A percentile compares a stretch with the other conserved stretches of the same genome.
Evolutionary conservation across 306 rosid species (phyloP).

Genomic region (Malus orientalis): DNA sequence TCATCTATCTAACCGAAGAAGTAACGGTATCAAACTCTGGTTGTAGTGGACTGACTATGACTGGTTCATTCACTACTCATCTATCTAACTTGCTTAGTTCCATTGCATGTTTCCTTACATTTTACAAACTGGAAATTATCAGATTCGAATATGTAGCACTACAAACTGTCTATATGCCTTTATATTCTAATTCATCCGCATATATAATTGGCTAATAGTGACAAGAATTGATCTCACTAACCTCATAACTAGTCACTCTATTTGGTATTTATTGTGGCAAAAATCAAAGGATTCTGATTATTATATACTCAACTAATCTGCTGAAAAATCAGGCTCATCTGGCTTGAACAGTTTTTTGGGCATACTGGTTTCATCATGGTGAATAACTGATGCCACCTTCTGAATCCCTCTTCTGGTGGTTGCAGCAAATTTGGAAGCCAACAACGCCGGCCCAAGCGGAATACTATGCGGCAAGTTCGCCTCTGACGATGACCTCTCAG

Average conservation of each 20-base stretch:
- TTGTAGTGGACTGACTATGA: neutral
- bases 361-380: constrained; percentile 41
- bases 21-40: neutral
- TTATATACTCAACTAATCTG: constrained; percentile 7
- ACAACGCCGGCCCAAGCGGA: constrained; percentile 41
- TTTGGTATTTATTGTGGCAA: neutral
- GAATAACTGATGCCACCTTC: constrained; percentile 25
- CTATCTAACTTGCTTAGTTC: neutral
- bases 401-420: constrained; percentile 50
- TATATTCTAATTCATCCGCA: too few species aligned
- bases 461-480: constrained; percentile 9
- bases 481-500: neutral
- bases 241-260: neutral
- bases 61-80: neutral
- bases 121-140: neutral
- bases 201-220: too few species aligned
- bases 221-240: too few species aligned
- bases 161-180: neutral
- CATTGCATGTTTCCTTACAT: neutral
- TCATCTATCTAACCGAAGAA: neutral
- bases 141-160: too few species aligned
- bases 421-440: constrained; percentile 72
- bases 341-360: constrained; percentile 88
- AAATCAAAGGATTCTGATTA: neutral
- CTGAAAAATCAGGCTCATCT: constrained; percentile 72